Evolutionary conservation across 2,329 filamentous ascomycete genomes (phyloP), one percentile per base, ranked within the genome.

Genomic region (Neonectria ditissima): DNA sequence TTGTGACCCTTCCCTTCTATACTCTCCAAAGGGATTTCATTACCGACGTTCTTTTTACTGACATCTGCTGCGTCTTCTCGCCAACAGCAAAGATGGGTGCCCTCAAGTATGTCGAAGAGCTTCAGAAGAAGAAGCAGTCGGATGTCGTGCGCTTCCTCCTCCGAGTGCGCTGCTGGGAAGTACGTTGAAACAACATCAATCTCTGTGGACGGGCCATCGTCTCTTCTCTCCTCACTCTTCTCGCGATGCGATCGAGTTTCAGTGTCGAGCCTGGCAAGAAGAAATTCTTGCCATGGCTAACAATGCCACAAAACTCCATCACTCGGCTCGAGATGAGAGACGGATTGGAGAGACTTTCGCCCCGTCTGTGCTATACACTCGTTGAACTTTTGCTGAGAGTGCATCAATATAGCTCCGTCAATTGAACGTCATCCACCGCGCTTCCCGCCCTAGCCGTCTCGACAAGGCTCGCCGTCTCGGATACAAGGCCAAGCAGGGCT

Each of bases 111-210:
- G 93, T 99, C 87, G 97, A 99, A 91, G 96, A 99, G 91, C 92
- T 99, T 88, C 94, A 97, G 86, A 98, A 99, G 94, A 97, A 97
- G 93, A 99, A 99, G 94, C 96, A 99, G 92, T 97, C 93, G 84
- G 96, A 99, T 90, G 92, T 99, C 82, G 93, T 98, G 88, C 94
- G 94, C 88, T 99, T 99, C 91, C 92, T 99, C 87, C 93, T 97
- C 86, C 95, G 94, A 84, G 94, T 97, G 82, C 94, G 96, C 87
- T 99, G 96, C 94, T 99, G 96, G 96, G 96, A 99, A 93, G 95
- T 95, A 89, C 87, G 89, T 89, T 88, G 78, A 87, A 79, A 76
- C 75, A 75, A 70, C 76, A 75, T 55, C 64, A 69, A 73, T 75
- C 72, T 73, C 74, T 70, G 78, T 79, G 77, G 77, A 77, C 75